Evolutionary conservation across 768 basidiomycete species (phyloP).

Genomic region (Calocybe gangraenosa): DNA sequence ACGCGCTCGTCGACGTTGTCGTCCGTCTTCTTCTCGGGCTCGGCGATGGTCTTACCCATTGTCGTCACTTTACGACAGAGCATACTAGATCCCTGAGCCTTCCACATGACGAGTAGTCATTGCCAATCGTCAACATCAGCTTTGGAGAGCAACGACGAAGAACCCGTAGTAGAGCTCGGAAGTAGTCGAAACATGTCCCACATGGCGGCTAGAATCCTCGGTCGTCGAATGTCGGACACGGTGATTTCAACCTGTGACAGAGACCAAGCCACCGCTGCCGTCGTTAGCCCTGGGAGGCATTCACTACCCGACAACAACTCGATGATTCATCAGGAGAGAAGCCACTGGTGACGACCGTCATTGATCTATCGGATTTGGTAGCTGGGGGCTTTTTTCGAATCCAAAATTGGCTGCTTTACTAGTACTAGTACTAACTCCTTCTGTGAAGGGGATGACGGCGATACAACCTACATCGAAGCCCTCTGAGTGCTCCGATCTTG

Average conservation of each 20-base stretch:
- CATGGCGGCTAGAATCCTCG: conserved; percentile 29
- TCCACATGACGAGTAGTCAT: too few species aligned
- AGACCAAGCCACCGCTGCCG: conserved; percentile 9
- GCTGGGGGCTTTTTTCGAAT: conserved; percentile 34
- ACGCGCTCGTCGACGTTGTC: conserved; percentile 26
- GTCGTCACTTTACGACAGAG: conserved; percentile 20
- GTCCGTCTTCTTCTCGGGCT: conserved; percentile 28
- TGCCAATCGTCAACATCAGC: conserved; percentile 59
- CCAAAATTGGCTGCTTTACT: conserved; percentile 40
- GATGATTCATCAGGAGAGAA: conserved; percentile 9
- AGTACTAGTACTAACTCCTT: conserved; percentile 9
- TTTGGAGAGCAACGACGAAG: conserved; percentile 37
- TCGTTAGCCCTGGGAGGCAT: too few species aligned
- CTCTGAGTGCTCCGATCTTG: conserved; percentile 61
- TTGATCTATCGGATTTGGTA: conserved; percentile 37
- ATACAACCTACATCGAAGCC: conserved; percentile 21
- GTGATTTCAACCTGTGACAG: conserved; percentile 26
- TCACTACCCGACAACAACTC: background rate
- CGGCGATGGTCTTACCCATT: conserved; percentile 33
- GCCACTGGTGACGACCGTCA: conserved; percentile 24
- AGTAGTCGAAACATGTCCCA: conserved; percentile 12
- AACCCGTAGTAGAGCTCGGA: background rate
- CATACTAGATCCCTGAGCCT: conserved; percentile 12
- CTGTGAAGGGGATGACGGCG: conserved; percentile 14
- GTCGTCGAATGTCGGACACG: conserved; percentile 39